phyloP scores from a whole-genome alignment of 306 rosid species.

The Luffa acutangula region DNA sequence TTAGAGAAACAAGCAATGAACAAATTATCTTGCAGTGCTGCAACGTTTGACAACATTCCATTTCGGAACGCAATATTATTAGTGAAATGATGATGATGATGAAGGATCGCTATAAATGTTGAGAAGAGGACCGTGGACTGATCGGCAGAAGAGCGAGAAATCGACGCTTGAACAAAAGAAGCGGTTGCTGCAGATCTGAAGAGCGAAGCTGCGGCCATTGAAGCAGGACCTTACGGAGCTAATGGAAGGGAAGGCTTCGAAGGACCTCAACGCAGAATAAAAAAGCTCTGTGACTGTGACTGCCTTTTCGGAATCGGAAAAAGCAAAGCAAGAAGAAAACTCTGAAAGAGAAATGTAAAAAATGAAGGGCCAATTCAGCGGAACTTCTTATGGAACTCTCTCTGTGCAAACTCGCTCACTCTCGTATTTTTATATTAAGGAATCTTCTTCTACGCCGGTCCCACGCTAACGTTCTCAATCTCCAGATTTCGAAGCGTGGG shows the following conservation, averaged over 20 bases:
- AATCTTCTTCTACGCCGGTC: not conserved
- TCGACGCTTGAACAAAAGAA: conserved; percentile 28
- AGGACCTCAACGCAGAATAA: not conserved
- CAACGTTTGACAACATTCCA: not conserved
- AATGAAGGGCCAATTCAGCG: not conserved
- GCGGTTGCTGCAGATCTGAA: conserved; percentile 48
- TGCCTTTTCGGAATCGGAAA: conserved; percentile 10
- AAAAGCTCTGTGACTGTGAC: not conserved
- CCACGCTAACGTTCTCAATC: not conserved
- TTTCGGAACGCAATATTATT: not conserved
- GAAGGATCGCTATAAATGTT: not conserved
- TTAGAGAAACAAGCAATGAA: not conserved
- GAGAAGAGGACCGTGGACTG: conserved; percentile 34
- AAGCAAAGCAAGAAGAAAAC: conserved; percentile 12
- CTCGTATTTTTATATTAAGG: not conserved
- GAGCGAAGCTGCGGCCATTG: conserved; percentile 62
- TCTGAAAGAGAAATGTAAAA: not conserved
- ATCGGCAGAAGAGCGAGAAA: conserved; percentile 20
- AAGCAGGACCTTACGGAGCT: not conserved
- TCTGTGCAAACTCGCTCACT: not conserved
- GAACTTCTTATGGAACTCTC: conserved; percentile 14
- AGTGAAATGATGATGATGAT: not conserved
- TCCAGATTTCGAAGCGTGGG: not conserved
- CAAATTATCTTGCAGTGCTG: not conserved
- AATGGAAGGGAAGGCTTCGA: not conserved